phyloP scores from a whole-genome alignment of 2,329 filamentous ascomycete species.

The Trichoderma sp. region DNA sequence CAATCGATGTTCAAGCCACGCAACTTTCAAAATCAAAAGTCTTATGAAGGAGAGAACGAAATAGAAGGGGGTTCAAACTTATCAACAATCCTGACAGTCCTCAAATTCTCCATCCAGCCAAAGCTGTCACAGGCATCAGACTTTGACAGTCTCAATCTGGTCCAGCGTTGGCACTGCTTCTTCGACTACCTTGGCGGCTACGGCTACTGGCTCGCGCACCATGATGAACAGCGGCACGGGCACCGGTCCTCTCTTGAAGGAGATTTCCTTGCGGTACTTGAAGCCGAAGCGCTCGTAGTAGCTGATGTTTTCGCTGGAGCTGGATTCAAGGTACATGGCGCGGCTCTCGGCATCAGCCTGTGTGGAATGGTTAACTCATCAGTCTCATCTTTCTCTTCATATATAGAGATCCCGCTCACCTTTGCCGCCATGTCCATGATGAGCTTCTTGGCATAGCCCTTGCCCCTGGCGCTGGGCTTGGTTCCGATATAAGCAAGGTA shows the following conservation, averaged over 20 bases:
- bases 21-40: not conserved
- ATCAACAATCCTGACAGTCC: not conserved
- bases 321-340: slow-evolving; percentile 78
- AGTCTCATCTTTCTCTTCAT: not conserved
- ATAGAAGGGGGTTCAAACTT: not conserved
- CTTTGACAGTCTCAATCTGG: slow-evolving; percentile 24
- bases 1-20: not conserved
- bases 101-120: not conserved
- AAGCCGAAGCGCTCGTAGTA: slow-evolving; percentile 81
- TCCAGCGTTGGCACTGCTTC: slow-evolving; percentile 26
- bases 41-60: not conserved
- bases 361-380: not conserved
- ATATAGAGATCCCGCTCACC: slow-evolving; percentile 41
- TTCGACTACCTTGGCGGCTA: slow-evolving; percentile 32
- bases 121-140: not conserved
- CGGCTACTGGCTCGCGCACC: slow-evolving; percentile 67
- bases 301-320: slow-evolving; percentile 64
- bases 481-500: slow-evolving; percentile 85
- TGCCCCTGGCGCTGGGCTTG: slow-evolving; percentile 67
- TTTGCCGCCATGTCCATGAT: slow-evolving; percentile 68
- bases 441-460: slow-evolving; percentile 71
- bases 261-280: slow-evolving; percentile 62
- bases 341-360: slow-evolving; percentile 68
- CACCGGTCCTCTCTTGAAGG: slow-evolving; percentile 58
- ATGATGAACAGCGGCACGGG: slow-evolving; percentile 75